Percentiles rank a stretch among this genome's conserved stretches.
Evolutionary conservation across 163 green algal genomes (phyloP).

Genomic region (Scenedesmus sp.): DNA sequence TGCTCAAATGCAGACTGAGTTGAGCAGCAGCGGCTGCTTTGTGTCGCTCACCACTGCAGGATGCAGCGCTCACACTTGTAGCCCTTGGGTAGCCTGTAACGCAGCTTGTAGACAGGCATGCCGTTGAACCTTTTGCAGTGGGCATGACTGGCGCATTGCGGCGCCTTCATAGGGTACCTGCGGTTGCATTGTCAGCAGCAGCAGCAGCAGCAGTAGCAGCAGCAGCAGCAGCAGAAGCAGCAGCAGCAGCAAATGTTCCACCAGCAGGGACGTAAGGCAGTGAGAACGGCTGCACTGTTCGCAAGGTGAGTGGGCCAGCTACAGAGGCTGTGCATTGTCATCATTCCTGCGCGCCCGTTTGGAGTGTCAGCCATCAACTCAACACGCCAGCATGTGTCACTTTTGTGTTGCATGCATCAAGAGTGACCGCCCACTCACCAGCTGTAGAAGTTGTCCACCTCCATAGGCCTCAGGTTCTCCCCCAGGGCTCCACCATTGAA

Average conservation of each 20-base stretch:
- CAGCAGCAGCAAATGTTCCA: not conserved
- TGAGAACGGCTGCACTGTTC: no score
- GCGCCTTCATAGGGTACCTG: conserved; percentile 26
- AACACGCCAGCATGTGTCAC: not conserved
- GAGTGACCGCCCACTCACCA: not conserved
- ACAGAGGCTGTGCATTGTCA: no score
- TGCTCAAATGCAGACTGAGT: no score
- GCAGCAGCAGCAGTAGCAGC: not conserved
- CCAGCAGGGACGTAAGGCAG: no score
- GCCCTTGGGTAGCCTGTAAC: conserved; percentile 49
- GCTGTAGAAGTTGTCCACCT: conserved; percentile 31
- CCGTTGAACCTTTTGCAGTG: conserved; percentile 25
- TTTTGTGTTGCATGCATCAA: not conserved
- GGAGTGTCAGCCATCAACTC: no score
- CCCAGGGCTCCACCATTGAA: conserved; percentile 44
- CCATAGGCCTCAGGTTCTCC: conserved; percentile 39
- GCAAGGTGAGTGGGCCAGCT: no score
- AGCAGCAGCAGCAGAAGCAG: not conserved
- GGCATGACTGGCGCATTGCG: not conserved
- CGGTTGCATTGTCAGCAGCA: not conserved
- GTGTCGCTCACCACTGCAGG: conserved; percentile 54
- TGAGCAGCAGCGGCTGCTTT: not conserved
- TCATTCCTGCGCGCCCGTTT: no score
- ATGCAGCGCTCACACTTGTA: conserved; percentile 54
- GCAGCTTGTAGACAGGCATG: conserved; percentile 50